Conservation (phyloP, 805 yeast genomes). For the Candida suzukii region DNA sequence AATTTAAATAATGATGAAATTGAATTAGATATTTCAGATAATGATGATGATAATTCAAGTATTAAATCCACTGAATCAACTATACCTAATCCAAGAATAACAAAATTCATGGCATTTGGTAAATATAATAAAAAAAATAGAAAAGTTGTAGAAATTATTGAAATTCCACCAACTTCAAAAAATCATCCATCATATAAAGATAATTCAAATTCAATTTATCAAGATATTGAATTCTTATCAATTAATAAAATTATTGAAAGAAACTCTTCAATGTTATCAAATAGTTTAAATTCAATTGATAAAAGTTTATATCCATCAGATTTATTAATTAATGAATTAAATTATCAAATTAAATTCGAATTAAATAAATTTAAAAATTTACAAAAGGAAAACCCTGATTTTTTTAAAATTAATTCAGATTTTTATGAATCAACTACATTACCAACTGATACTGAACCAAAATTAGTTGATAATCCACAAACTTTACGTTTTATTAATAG, state of each 20-base stretch:
- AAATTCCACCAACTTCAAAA: conserved; percentile 28
- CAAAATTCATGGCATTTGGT: conserved; percentile 68
- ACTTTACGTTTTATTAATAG: conserved; percentile 13
- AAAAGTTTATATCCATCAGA: conserved; percentile 9
- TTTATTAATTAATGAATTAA: conserved; percentile 8
- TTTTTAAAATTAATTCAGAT: conserved; percentile 9
- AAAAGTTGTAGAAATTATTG: conserved; percentile 48
- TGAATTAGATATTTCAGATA: conserved; percentile 2
- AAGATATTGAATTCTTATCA: conserved; percentile 30
- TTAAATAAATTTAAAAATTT: conserved; percentile 4
- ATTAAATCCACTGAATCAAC: conserved; percentile 1
- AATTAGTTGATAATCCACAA: conserved; percentile 20
- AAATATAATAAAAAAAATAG: conserved; percentile 67
- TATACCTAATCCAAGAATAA: no score
- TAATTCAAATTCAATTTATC: conserved; percentile 14
- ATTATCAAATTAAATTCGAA: conserved; percentile 7
- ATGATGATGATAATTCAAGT: background rate
- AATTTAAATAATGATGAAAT: conserved; percentile 4
- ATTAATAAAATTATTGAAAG: conserved; percentile 13
- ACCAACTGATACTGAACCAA: conserved; percentile 6
- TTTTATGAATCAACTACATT: conserved; percentile 5
- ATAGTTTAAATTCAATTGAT: background rate
- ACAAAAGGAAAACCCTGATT: conserved; percentile 2
- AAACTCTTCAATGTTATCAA: conserved; percentile 6
- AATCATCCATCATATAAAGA: conserved; percentile 15